Conservation (phyloP, 768 basidiomycete genomes). For the Fibroporia radiculosa region DNA sequence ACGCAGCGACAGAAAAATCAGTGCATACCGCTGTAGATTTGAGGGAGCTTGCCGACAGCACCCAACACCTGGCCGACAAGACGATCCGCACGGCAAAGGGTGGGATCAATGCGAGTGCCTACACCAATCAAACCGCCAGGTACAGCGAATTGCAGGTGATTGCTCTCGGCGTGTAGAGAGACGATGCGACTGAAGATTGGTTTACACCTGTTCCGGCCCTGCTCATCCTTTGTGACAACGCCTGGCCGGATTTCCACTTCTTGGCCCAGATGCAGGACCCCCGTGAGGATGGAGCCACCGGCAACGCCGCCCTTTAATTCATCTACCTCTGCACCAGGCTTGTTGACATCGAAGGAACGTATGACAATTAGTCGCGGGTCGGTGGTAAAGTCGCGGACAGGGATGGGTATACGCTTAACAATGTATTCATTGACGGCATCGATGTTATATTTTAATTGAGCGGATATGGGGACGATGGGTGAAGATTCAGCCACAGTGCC, state of each 20-base stretch:
- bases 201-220: conserved; percentile 84
- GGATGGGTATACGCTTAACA: conserved; percentile 93
- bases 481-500: conserved; percentile 97
- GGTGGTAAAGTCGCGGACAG: conserved; percentile 85
- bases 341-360: conserved; percentile 99
- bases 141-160: conserved; percentile 89
- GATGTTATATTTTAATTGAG: conserved; percentile 98
- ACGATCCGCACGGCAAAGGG: conserved; percentile 93
- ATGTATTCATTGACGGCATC: conserved; percentile 99
- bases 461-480: conserved; percentile 98
- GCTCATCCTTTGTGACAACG: conserved; percentile 90
- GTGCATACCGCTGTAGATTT: conserved; percentile 75
- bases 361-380: conserved; percentile 95
- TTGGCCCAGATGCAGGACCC: conserved; percentile 82
- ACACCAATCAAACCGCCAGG: conserved; percentile 98
- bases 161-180: conserved; percentile 91
- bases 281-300: conserved; percentile 91
- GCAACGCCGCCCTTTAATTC: conserved; percentile 98
- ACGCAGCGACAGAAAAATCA: background rate
- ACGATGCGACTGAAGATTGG: conserved; percentile 91
- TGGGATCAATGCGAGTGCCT: conserved; percentile 94
- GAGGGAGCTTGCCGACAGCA: conserved; percentile 88
- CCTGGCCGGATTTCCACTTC: conserved; percentile 97
- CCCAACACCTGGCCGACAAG: conserved; percentile 95
- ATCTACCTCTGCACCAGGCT: conserved; percentile 94